Percentiles rank a stretch among this genome's conserved stretches.
Conservation (phyloP, 768 basidiomycete species). For the Gloeopeniophorella convolvens region DNA sequence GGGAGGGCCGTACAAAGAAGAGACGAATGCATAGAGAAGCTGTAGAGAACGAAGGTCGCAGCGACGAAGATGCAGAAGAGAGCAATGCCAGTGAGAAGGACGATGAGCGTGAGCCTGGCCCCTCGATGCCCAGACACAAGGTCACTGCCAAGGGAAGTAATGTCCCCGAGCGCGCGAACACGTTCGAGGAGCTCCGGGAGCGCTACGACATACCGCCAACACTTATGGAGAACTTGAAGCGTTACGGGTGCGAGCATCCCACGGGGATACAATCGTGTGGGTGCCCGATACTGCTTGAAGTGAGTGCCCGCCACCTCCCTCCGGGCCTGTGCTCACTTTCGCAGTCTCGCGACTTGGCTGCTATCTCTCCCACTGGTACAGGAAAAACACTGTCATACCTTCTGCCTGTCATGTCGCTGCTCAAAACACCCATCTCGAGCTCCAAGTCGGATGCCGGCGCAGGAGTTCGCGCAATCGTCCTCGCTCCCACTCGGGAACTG, state of each 20-base stretch:
- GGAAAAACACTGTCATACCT: constrained; percentile 96
- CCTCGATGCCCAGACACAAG: constrained; percentile 45
- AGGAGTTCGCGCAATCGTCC: constrained; percentile 71
- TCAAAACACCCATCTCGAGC: constrained; percentile 49
- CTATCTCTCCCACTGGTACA: constrained; percentile 95
- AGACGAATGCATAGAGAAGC: constrained; percentile 8
- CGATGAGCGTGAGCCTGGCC: too few species aligned
- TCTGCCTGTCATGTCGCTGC: constrained; percentile 64
- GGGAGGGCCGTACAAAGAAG: constrained; percentile 8
- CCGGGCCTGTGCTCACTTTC: not conserved
- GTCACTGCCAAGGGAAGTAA: constrained; percentile 69
- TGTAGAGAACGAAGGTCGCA: constrained; percentile 25
- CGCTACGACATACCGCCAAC: constrained; percentile 54
- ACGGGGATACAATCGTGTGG: constrained; percentile 80
- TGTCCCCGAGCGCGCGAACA: constrained; percentile 51
- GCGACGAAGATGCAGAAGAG: constrained; percentile 23
- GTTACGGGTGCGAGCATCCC: constrained; percentile 56
- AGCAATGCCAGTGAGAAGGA: too few species aligned
- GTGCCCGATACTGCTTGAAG: constrained; percentile 76
- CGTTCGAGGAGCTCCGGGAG: constrained; percentile 53
- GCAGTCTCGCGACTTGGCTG: constrained; percentile 80
- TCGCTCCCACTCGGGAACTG: constrained; percentile 93
- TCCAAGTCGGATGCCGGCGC: constrained; percentile 37
- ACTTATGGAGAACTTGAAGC: constrained; percentile 56
- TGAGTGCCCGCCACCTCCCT: constrained; percentile 27